Base-by-base conservation (phyloP, 805 yeast species). In the Nakazawaea pomicola region DNA sequence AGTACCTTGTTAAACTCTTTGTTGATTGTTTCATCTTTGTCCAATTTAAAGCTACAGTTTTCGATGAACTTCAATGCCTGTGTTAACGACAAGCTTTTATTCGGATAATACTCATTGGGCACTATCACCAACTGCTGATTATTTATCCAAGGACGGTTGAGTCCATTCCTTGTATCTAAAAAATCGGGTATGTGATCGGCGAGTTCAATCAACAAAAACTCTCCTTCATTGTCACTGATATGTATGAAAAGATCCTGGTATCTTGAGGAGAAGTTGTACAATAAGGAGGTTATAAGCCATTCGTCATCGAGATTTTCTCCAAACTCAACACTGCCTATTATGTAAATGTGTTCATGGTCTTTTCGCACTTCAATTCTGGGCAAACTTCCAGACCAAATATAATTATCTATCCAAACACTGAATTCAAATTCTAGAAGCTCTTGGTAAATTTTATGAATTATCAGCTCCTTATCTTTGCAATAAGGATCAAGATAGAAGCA, bases 101-200 rank as follows among this genome's bases (percentile, higher is more conserved):
- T 49, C 4, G 50, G 48, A 29, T 59, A 57, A 41, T 54, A 68
- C 4, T 57, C 55, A 14, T 57, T 52, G 2, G 78, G 77, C 7
- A 73, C 64, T 16, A 65, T 46, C 40, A 64, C 49, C 11, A 72
- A 51, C 16, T 56, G 48, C 3, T 71, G 70, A 33, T 63, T 54
- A 40, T 70, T 65, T 7, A 76, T 46, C 84, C 84, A 78, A 2
- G 71, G 55, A 42, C 85, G 58, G 51, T 78, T 76, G 12, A 58
- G 50, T 0, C 80, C 68, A 39, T 58, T 64, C 15, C 58, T 64
- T 1, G 77, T 77, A 6, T 58, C 62, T 8, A 73, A 49, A 72
- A 78, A 73, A 4, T 60, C 59, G 8, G 41, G 43, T 8, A 47
- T 49, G 2, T 47, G 42, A 3, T 76, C 72, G 28, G 70, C 62